phyloP scores from a whole-genome alignment of 371 early-diverging fungal genomes.

The Apophysomyces trapeziformis region DNA sequence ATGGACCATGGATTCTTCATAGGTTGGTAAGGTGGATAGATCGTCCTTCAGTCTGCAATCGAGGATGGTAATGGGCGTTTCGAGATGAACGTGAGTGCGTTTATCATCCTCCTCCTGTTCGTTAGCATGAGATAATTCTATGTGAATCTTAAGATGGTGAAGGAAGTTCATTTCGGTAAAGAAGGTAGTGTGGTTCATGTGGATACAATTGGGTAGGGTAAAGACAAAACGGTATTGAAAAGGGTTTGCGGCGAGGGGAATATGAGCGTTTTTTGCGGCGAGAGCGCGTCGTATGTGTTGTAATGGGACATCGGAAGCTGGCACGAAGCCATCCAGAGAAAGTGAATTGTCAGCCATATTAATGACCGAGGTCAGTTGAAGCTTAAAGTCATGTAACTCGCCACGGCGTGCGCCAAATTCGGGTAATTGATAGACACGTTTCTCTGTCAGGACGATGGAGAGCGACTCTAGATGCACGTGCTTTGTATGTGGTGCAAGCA shows the following conservation, averaged over 20 bases:
- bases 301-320: conserved; percentile 28
- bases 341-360: conserved; percentile 31
- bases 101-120: conserved; percentile 1
- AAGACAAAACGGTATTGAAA: conserved; percentile 50
- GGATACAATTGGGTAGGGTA: conserved; percentile 46
- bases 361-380: conserved; percentile 33
- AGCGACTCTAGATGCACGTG: conserved; percentile 42
- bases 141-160: conserved; percentile 43
- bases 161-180: conserved; percentile 42
- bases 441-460: conserved; percentile 38
- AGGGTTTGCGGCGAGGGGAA: conserved; percentile 35
- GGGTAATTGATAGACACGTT: conserved; percentile 45
- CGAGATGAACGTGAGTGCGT: conserved; percentile 35
- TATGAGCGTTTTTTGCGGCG: conserved; percentile 46
- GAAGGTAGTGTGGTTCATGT: conserved; percentile 48
- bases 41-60: conserved; percentile 55
- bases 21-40: conserved; percentile 43
- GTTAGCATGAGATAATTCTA: conserved; percentile 34
- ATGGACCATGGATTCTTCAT: conserved; percentile 41
- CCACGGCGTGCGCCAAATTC: conserved; percentile 43
- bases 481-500: conserved; percentile 41
- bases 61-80: conserved; percentile 50
- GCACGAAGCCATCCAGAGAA: conserved; percentile 24
- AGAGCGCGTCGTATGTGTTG: conserved; percentile 35
- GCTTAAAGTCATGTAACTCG: conserved; percentile 43